Base-by-base conservation (phyloP, 306 rosid species). In the Vigna hirtella region DNA sequence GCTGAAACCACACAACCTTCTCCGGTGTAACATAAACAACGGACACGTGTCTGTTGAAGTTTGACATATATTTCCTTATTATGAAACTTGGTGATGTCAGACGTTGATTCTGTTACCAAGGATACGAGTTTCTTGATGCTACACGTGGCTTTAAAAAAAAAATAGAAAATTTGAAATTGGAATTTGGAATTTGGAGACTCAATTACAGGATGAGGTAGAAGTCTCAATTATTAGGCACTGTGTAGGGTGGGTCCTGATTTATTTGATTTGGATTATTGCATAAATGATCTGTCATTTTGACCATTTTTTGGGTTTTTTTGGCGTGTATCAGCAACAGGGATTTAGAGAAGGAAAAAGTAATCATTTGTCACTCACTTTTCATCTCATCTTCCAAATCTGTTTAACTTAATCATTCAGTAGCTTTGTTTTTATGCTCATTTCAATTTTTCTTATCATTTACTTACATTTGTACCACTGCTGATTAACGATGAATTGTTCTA, bases 241-340 rank as follows among this genome's bases (percentile, higher is more conserved):
- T 64, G 13, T 10, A 42, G 30, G 42, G 30, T 66, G 71, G 69
- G 71, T 10, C 71, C 30, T 17, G n/a, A 65, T 65, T 65, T 11
- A 66, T 40, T 66, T 40, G n/a, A 66, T 66, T 66, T 38, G 71
- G 71, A 66, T 66, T 40, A 64, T 66, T 66, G 51, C 32, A 66
- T 4, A 30, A 18, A 30, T 38, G 4, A 40, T 66, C 30, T 40
- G 71, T 18, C 14, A 17, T 66, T 18, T 65, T 66, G 71, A 66
- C 71, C 43, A 40, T 32, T 62, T 66, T 64, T 66, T 66, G 11
- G 2, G 32, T 9, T 40, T n/a, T 40, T 40, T 5, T 32, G 51
- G 52, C 9, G n/a, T 66, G 52, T 10, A 40, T 66, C 52, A 17
- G 49, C 3, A 66, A 18, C 50, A 66, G 30, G 66, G 70, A 9